Conservation (phyloP, 345 rosid genomes). For the Bruguiera sexangula region DNA sequence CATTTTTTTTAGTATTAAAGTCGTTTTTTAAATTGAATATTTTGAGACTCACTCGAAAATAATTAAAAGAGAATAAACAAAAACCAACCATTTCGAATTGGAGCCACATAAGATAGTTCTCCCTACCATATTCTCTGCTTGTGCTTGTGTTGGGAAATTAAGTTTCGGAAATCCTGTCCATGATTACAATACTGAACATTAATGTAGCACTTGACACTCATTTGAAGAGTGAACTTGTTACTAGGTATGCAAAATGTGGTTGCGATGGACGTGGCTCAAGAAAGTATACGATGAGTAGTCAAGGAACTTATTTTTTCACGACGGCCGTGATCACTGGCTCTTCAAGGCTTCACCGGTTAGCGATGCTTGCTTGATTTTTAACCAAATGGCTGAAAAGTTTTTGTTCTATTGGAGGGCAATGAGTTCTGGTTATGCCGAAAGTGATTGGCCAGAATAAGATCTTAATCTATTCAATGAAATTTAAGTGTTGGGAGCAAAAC, state of each 20-base stretch:
- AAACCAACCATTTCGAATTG: conserved; percentile 20
- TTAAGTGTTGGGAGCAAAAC: conserved; percentile 7
- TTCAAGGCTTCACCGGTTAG: conserved; percentile 42
- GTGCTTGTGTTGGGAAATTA: conserved; percentile 42
- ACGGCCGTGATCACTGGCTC: conserved; percentile 54
- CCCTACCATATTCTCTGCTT: conserved; percentile 50
- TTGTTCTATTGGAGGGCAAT: conserved; percentile 16
- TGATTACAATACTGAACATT: conserved; percentile 38
- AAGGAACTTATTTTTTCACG: conserved; percentile 39
- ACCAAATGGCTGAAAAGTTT: conserved; percentile 8
- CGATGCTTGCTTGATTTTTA: conserved; percentile 42
- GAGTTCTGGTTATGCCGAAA: conserved; percentile 17
- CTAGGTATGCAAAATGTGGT: conserved; percentile 47
- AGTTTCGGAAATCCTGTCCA: conserved; percentile 43
- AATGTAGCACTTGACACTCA: conserved; percentile 35
- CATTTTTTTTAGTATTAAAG: too few species aligned
- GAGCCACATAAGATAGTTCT: conserved; percentile 46
- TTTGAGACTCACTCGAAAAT: conserved; percentile 28
- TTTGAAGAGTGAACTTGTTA: conserved; percentile 46
- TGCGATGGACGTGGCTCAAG: conserved; percentile 42
- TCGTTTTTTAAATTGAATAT: conserved; percentile 14
- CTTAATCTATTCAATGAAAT: conserved; percentile 11
- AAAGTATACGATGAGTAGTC: conserved; percentile 29
- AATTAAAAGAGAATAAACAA: too few species aligned
- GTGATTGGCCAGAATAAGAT: conserved; percentile 14